phyloP scores from a whole-genome alignment of 169 alveolate species.

The Cryptosporidium felis region DNA sequence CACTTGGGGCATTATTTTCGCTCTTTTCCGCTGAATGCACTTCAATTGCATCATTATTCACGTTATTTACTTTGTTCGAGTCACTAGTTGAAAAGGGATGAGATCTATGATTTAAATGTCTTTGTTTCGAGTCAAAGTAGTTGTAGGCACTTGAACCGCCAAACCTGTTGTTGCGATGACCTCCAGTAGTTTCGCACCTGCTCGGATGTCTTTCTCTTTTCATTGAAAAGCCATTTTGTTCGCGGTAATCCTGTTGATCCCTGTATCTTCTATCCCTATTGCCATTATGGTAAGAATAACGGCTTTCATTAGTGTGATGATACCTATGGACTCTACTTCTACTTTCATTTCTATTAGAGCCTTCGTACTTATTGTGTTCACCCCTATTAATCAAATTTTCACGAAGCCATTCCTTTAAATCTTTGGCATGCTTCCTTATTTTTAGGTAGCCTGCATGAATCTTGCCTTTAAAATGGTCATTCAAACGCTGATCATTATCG shows the following conservation, averaged over 20 bases:
- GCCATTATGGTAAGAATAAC: background rate
- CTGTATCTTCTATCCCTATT: background rate
- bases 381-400: background rate
- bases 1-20: slow-evolving; percentile 22
- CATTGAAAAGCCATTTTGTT: background rate
- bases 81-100: background rate
- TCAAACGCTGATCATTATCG: slow-evolving; percentile 79
- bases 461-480: slow-evolving; percentile 83
- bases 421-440: slow-evolving; percentile 76
- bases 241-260: background rate
- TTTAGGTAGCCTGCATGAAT: slow-evolving; percentile 83
- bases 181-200: background rate
- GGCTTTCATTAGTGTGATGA: background rate
- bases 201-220: background rate
- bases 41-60: background rate
- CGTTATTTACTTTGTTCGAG: background rate
- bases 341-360: background rate
- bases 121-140: background rate
- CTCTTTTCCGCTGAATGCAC: background rate
- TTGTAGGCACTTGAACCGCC: background rate
- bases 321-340: background rate
- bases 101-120: background rate
- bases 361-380: background rate
- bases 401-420: slow-evolving; percentile 33
- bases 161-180: background rate